Evolutionary conservation across 345 rosid species (phyloP), one percentile per base, ranked within the genome.

Genomic region (Pistacia integerrima): DNA sequence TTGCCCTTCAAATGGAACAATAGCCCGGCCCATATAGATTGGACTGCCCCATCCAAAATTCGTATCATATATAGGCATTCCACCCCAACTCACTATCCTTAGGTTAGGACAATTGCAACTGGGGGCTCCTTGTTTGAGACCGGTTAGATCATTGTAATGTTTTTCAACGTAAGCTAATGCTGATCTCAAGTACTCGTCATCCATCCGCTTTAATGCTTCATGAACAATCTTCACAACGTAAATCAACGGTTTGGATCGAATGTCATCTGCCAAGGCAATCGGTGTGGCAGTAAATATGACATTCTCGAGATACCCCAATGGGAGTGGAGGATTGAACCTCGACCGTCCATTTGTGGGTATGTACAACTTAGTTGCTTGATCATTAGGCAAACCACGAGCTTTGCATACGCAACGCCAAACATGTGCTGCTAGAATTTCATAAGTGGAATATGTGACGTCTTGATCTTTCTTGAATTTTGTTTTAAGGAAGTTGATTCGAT

Each of bases 41-140:
- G 94, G 90, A 58, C 81, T 68, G 9, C 92, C 94, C 90, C 90
- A 88, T 9, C 91, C 89, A 58, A 90, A 90, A 76, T 90, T 85
- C 1, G 89, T 87, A 14, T 85, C 91, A 28, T 90, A 78, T 33
- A 85, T 65, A 1, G 88, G 86, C 41, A 88, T 76, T 78, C 86
- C 64, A 46, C 64, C 82, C 94, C 90, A 90, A 72, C 85, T 88
- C 0, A 83, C 33, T 30, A 30, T 30, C 33, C 33, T 30, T 30
- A 30, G 2, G 3, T 30, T 30, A 2, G 33, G 33, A 30, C 1
- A 30, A 30, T 2, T 30, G 3, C 33, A 30, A 30, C 33, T 30
- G 33, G 33, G 33, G 33, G 77, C 33, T 30, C 33, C 33, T 30
- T 30, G 33, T 30, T 30, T 30, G 3, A 30, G 33, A 30, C 2